Percentiles rank a stretch among this genome's conserved stretches.
Evolutionary conservation across 257 asterid genomes (phyloP).

Genomic region (Primulina tabacum): DNA sequence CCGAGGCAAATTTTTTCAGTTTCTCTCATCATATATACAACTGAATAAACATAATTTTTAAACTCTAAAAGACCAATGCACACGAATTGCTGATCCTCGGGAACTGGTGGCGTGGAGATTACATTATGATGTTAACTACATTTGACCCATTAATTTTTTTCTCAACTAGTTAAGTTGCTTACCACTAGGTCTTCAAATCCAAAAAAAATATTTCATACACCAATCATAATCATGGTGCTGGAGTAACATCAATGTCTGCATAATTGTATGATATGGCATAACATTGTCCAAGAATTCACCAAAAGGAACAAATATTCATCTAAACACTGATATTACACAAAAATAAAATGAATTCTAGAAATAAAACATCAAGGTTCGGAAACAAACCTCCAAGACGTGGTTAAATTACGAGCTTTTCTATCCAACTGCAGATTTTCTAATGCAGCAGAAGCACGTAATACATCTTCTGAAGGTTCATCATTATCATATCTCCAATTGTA

Average conservation of each 20-base stretch:
- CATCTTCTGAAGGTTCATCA: slow-evolving; percentile 75
- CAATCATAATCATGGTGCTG: neutral
- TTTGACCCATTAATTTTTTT: too few relatives aligned
- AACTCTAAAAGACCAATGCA: neutral
- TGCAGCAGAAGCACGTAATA: slow-evolving; percentile 76
- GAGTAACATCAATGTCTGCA: neutral
- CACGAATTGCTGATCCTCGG: neutral
- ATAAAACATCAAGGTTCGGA: slow-evolving; percentile 17
- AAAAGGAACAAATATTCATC: neutral
- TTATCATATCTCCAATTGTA: slow-evolving; percentile 80
- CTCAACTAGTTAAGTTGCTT: too few relatives aligned
- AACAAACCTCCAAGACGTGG: slow-evolving; percentile 91
- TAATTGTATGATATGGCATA: neutral
- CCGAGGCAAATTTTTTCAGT: neutral
- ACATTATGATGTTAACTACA: too few relatives aligned
- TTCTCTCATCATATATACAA: neutral
- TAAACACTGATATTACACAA: neutral
- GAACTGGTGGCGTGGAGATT: too few relatives aligned
- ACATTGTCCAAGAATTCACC: neutral
- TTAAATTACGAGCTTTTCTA: slow-evolving; percentile 80
- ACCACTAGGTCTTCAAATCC: slow-evolving; percentile 1
- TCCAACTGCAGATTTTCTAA: slow-evolving; percentile 94
- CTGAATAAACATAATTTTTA: neutral
- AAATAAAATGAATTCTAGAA: slow-evolving; percentile 5
- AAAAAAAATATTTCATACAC: neutral